Base-by-base conservation (phyloP, 2,329 filamentous ascomycete species). In the Aspergillus amoenus region DNA sequence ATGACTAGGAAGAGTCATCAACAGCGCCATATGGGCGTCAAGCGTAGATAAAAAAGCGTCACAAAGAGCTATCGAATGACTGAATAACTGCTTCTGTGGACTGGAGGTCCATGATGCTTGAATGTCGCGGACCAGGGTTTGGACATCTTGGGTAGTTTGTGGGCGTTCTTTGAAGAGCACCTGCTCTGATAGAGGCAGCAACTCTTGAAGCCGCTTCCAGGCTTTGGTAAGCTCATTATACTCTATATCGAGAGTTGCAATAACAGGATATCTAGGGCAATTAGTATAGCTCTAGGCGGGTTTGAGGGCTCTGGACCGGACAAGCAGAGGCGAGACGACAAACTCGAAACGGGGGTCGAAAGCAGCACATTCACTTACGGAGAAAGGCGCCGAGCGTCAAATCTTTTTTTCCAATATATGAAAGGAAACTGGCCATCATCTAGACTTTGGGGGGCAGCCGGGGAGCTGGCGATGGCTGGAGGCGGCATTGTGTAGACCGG, bases 181-280 rank as follows among this genome's bases (percentile, higher is more conserved):
- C 24, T 64, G 68, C 52, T 72, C 70, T 32, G 64, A 55, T 15
- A 62, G 54, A 6, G 65, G 62, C 18, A 75, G 61, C 45, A 65
- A 59, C 21, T 69, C 65, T 43, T 69, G 67, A 46, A 75, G 73
- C 11, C 63, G 56, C 56, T 70, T 72, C 72, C 73, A 75, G 5
- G 72, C 68, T 51, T 69, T 68, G 30, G 65, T 65, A 18, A 76
- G 64, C 62, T 75, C 72, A 58, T 72, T 73, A 48, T 69, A 70
- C 66, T 76, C 73, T 54, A 74, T 63, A 57, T 76, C 73, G 44
- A 76, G 71, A 54, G 64, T 66, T 5, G 66, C 68, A 59, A 71
- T 68, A 15, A 64, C 61, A n/a, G 68, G 64, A 30, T 66, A 62
- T 17, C 71, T 74, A 39, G 32, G 27, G 17, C 11, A 32, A 30